Evolutionary conservation across 1,139 yeast genomes (phyloP).

Genomic region (Suhomyces bribrorum): DNA sequence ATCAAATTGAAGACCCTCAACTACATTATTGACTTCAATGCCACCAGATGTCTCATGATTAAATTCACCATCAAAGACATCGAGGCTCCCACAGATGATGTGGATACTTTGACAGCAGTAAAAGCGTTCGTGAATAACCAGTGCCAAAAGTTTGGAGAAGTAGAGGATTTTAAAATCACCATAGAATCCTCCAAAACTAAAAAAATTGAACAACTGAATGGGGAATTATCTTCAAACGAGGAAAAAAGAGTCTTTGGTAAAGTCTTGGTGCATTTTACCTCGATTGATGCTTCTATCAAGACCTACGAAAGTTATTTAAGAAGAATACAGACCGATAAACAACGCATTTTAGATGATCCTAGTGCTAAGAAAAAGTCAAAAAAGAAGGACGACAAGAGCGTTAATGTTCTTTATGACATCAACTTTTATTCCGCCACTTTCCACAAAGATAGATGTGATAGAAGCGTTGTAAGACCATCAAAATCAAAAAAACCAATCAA

Average conservation of each 20-base stretch:
- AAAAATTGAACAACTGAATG: neutral
- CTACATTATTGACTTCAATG: conserved; percentile 42
- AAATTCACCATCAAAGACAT: conserved; percentile 16
- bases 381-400: conserved; percentile 10
- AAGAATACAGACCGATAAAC: conserved; percentile 27
- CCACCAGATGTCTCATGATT: conserved; percentile 37
- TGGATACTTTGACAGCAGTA: conserved; percentile 9
- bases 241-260: conserved; percentile 14
- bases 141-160: conserved; percentile 37
- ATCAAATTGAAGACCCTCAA: conserved; percentile 46
- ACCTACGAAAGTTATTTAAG: conserved; percentile 36
- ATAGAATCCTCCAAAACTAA: conserved; percentile 1
- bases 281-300: conserved; percentile 44
- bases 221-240: conserved; percentile 1
- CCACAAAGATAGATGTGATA: conserved; percentile 42
- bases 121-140: conserved; percentile 22
- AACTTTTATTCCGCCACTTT: conserved; percentile 25
- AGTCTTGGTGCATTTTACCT: conserved; percentile 36
- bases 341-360: conserved; percentile 20
- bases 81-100: conserved; percentile 2
- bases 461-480: conserved; percentile 15
- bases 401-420: conserved; percentile 16
- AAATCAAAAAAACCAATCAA: conserved; percentile 2
- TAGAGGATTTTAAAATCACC: conserved; percentile 30
- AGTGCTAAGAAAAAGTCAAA: conserved; percentile 4